phyloP scores from a whole-genome alignment of 352 stramenopile species.

The Phytophthora syringae region DNA sequence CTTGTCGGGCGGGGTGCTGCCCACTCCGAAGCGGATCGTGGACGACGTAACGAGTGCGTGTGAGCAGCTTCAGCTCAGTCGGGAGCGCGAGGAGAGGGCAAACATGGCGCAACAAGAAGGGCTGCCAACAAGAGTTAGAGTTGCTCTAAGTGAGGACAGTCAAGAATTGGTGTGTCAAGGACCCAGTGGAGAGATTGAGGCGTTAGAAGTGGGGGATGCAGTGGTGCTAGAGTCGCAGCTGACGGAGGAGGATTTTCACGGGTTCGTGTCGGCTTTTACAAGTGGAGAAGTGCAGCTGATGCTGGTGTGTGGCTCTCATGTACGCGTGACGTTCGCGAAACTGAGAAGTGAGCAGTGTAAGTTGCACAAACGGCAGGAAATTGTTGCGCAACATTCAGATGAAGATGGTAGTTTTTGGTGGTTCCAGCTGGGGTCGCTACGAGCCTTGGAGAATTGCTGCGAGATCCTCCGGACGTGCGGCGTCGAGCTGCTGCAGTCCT shows the following conservation, averaged over 20 bases:
- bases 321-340: conserved; percentile 36
- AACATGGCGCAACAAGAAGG: conserved; percentile 14
- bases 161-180: conserved; percentile 16
- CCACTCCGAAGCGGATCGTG: conserved; percentile 43
- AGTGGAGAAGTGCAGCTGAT: conserved; percentile 45
- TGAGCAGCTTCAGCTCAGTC: conserved; percentile 29
- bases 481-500: conserved; percentile 32
- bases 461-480: conserved; percentile 38
- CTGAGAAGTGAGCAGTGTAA: conserved; percentile 50
- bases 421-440: conserved; percentile 1
- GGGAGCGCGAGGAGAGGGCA: conserved; percentile 16
- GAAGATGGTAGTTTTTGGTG: not conserved
- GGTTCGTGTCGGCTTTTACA: conserved; percentile 50
- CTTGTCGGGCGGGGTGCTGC: conserved; percentile 51
- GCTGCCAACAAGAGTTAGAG: not conserved
- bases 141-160: conserved; percentile 19
- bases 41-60: conserved; percentile 40
- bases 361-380: conserved; percentile 38
- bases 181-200: conserved; percentile 16
- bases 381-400: not conserved
- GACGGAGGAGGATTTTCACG: conserved; percentile 69
- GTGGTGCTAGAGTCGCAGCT: conserved; percentile 59
- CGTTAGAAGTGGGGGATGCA: conserved; percentile 54
- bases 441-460: conserved; percentile 30
- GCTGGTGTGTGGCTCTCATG: conserved; percentile 58